phyloP scores from a whole-genome alignment of 169 alveolate genomes.

The Condylostoma magnum region DNA sequence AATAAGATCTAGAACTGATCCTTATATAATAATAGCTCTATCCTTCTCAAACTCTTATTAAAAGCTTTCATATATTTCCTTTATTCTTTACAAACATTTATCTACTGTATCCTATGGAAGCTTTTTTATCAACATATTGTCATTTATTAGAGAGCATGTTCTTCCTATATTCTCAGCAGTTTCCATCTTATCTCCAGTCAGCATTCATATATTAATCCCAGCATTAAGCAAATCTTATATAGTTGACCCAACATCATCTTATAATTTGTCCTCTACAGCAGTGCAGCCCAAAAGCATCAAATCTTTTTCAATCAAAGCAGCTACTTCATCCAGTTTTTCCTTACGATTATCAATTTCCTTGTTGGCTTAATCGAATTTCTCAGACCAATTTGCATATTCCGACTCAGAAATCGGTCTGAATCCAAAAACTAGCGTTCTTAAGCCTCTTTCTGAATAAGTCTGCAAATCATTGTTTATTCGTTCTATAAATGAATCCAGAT shows the following conservation, averaged over 20 bases:
- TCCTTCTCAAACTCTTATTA: background rate
- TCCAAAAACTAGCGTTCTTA: constrained; percentile 7
- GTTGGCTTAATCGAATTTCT: background rate
- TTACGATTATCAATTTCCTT: background rate
- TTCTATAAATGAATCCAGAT: background rate
- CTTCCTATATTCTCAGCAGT: constrained; percentile 68
- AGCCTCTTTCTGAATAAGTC: background rate
- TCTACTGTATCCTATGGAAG: background rate
- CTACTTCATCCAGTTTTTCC: background rate
- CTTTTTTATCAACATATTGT: background rate
- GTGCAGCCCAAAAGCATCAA: constrained; percentile 51
- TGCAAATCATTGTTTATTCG: background rate
- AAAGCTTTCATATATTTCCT: background rate
- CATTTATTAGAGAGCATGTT: constrained; percentile 40
- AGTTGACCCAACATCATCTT: constrained; percentile 58
- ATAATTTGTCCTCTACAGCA: constrained; percentile 66
- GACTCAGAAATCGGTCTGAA: background rate
- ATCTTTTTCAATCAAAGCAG: constrained; percentile 50
- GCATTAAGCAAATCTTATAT: constrained; percentile 62
- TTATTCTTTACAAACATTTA: background rate
- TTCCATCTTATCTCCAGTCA: constrained; percentile 84
- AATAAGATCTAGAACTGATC: background rate
- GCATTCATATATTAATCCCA: constrained; percentile 84
- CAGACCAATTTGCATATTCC: background rate
- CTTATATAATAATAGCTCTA: background rate